A percentile compares a stretch with the other conserved stretches of the same genome.
phyloP scores from a whole-genome alignment of 345 rosid species.

The Sisymbrium altissimum region DNA sequence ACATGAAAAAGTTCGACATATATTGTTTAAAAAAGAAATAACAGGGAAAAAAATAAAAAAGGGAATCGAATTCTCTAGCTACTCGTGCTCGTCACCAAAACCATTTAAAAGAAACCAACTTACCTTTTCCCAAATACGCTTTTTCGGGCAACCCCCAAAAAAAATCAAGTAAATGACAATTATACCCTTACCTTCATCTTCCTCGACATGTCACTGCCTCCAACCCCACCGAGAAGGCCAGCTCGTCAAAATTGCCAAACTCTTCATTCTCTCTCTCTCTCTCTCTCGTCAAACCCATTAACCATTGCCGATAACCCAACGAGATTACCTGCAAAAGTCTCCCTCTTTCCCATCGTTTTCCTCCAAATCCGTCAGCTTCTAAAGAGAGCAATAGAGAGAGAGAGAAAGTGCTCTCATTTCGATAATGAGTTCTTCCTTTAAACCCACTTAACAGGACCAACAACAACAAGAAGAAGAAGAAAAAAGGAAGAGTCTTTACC shows the following conservation, averaged over 20 bases:
- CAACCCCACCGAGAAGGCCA: slow-evolving; percentile 32
- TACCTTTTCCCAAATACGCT: slow-evolving; percentile 23
- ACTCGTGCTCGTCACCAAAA: slow-evolving; percentile 27
- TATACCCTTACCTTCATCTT: slow-evolving; percentile 28
- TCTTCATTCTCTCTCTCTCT: neutral
- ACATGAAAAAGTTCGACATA: too few species aligned
- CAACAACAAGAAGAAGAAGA: slow-evolving; percentile 3
- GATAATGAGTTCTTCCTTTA: slow-evolving; percentile 40
- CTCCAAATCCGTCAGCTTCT: slow-evolving; percentile 14
- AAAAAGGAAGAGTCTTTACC: neutral
- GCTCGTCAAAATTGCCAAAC: slow-evolving; percentile 24
- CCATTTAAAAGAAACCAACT: slow-evolving; percentile 13
- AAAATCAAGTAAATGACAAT: neutral
- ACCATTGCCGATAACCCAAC: slow-evolving; percentile 7
- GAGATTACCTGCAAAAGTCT: slow-evolving; percentile 29
- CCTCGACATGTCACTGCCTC: slow-evolving; percentile 35
- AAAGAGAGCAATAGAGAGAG: neutral
- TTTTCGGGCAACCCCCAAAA: slow-evolving; percentile 13
- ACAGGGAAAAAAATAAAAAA: neutral
- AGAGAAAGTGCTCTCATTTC: neutral
- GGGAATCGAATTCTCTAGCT: slow-evolving; percentile 10
- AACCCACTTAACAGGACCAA: slow-evolving; percentile 25
- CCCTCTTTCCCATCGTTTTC: slow-evolving; percentile 19
- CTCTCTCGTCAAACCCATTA: slow-evolving; percentile 20
- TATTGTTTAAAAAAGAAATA: neutral